Percentiles rank a stretch among this genome's conserved stretches.
phyloP scores from a whole-genome alignment of 169 alveolate genomes.

The Theileria parva region DNA sequence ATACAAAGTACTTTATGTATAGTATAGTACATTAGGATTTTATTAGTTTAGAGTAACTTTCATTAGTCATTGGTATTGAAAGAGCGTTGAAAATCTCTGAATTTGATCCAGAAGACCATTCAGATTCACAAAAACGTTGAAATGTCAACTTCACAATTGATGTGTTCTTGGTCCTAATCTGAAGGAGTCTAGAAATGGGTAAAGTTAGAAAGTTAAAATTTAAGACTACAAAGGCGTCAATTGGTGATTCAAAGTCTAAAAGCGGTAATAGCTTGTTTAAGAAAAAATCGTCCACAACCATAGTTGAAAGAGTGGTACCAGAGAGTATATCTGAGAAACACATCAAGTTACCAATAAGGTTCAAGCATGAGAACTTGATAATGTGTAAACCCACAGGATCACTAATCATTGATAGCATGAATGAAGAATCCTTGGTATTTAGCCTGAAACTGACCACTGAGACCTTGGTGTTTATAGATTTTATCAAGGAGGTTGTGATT shows the following conservation, averaged over 20 bases:
- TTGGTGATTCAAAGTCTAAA: constrained; percentile 15
- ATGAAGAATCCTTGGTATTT: neutral
- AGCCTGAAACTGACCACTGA: constrained; percentile 13
- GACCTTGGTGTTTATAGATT: constrained; percentile 19
- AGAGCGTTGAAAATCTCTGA: constrained; percentile 1
- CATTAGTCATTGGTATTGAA: constrained; percentile 5
- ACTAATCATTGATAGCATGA: neutral
- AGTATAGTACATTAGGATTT: neutral
- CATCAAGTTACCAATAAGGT: constrained; percentile 27
- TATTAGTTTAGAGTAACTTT: neutral
- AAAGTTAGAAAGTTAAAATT: neutral
- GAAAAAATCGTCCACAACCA: constrained; percentile 33
- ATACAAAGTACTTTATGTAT: neutral
- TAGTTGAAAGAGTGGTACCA: constrained; percentile 26
- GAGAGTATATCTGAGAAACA: constrained; percentile 32
- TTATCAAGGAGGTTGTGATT: constrained; percentile 15
- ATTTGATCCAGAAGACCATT: neutral
- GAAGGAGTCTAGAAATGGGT: constrained; percentile 13
- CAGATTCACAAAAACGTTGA: constrained; percentile 14
- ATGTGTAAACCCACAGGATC: constrained; percentile 17
- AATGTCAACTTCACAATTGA: constrained; percentile 16
- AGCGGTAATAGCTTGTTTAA: constrained; percentile 27
- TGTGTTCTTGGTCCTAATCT: constrained; percentile 31
- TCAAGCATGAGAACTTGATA: constrained; percentile 23
- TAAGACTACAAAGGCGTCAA: constrained; percentile 49